Conservation (phyloP, 2,329 filamentous ascomycete genomes). For the Periconia sp. region DNA sequence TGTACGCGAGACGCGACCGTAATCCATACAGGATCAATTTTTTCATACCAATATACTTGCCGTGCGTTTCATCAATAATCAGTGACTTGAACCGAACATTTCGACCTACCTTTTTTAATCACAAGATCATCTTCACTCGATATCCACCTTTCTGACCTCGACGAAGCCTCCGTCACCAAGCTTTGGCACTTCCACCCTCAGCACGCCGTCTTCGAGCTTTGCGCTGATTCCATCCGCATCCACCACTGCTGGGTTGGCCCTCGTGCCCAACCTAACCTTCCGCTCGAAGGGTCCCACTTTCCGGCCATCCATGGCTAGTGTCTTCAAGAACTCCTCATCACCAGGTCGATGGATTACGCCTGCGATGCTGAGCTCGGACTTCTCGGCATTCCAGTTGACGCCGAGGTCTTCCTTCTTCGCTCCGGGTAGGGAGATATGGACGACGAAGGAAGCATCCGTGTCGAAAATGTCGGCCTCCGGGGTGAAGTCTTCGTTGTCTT, state of each 20-base stretch:
- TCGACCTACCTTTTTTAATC: too few species aligned
- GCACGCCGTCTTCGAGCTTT: slow-evolving; percentile 78
- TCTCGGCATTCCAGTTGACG: slow-evolving; percentile 76
- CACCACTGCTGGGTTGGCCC: slow-evolving; percentile 64
- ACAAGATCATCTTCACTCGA: slow-evolving; percentile 45
- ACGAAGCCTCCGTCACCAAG: slow-evolving; percentile 67
- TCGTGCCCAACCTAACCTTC: slow-evolving; percentile 65
- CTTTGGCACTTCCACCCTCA: slow-evolving; percentile 80
- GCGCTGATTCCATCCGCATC: slow-evolving; percentile 73
- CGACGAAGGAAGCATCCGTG: slow-evolving; percentile 64
- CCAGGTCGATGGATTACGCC: slow-evolving; percentile 77
- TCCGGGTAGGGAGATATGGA: slow-evolving; percentile 77
- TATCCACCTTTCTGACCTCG: slow-evolving; percentile 59
- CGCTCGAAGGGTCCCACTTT: slow-evolving; percentile 78
- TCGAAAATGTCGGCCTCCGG: slow-evolving; percentile 80
- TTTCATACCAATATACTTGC: too few species aligned
- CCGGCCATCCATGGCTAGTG: slow-evolving; percentile 69
- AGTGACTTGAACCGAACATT: too few species aligned
- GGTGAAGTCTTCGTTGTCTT: slow-evolving; percentile 53
- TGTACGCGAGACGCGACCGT: too few species aligned
- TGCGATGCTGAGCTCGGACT: slow-evolving; percentile 68
- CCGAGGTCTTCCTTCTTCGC: slow-evolving; percentile 80
- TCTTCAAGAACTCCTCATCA: slow-evolving; percentile 70
- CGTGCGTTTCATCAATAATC: too few species aligned
- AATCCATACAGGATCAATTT: too few species aligned